phyloP scores from a whole-genome alignment of 2,329 filamentous ascomycete genomes.

The Epicoccum nigrum region DNA sequence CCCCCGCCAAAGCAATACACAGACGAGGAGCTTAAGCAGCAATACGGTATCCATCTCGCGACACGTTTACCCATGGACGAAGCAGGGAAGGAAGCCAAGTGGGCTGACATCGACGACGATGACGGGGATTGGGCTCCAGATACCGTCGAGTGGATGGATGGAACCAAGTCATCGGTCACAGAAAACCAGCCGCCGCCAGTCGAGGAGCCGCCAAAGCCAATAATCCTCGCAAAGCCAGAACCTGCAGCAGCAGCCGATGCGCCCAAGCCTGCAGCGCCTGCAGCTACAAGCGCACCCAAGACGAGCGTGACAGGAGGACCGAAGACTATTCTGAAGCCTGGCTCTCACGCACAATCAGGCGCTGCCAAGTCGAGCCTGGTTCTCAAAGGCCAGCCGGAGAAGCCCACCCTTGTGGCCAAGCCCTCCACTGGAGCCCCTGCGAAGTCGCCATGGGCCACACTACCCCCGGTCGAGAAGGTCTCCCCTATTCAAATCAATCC shows the following conservation, averaged over 20 bases:
- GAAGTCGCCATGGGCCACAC: constrained; percentile 89
- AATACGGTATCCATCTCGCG: constrained; percentile 85
- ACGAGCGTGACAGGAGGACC: constrained; percentile 46
- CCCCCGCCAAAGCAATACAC: constrained; percentile 82
- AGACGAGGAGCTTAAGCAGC: constrained; percentile 82
- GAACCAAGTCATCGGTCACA: constrained; percentile 78
- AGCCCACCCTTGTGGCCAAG: constrained; percentile 75
- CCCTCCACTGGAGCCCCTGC: constrained; percentile 71
- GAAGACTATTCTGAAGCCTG: constrained; percentile 59
- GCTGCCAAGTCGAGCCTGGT: constrained; percentile 61
- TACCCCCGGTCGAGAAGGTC: constrained; percentile 84
- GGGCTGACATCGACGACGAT: constrained; percentile 89
- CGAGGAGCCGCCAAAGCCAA: constrained; percentile 32
- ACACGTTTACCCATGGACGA: constrained; percentile 79
- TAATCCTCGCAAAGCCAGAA: constrained; percentile 24
- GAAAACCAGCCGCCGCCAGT: constrained; percentile 43
- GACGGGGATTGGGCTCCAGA: constrained; percentile 88
- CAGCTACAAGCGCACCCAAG: constrained; percentile 42
- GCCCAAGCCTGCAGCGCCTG: constrained; percentile 28
- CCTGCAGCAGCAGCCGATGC: constrained; percentile 49
- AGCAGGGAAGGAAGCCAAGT: constrained; percentile 75
- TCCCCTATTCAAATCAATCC: constrained; percentile 71
- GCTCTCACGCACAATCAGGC: constrained; percentile 42
- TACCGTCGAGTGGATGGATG: constrained; percentile 85
- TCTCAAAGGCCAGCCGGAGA: constrained; percentile 71